These are phyloP conservation scores for Clitoria ternatea DNA, from an alignment of 306 rosid species.

Conservation along the genomic window DNA sequence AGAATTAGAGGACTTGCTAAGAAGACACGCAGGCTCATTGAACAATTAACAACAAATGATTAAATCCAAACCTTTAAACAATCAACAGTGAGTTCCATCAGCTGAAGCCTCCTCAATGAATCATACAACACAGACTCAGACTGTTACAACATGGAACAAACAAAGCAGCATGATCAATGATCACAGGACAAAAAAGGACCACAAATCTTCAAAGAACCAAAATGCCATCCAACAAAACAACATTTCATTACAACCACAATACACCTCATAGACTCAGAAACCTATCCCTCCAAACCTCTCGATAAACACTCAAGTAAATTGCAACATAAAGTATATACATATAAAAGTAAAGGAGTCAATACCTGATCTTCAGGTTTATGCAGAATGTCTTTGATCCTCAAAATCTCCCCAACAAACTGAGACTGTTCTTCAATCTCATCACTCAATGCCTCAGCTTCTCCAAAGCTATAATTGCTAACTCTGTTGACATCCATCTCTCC, in stretches of 20 bases:
- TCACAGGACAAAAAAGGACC: slow-evolving; percentile 7
- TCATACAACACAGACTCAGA: slow-evolving; percentile 69
- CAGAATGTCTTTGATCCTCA: slow-evolving; percentile 72
- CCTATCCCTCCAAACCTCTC: neutral
- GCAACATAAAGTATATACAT: neutral
- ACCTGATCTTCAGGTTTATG: slow-evolving; percentile 47
- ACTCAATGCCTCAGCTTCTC: slow-evolving; percentile 89
- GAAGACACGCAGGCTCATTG: slow-evolving; percentile 1
- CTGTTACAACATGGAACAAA: slow-evolving; percentile 46
- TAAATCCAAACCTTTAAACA: slow-evolving; percentile 59
- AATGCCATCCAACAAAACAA: slow-evolving; percentile 1
- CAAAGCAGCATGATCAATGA: slow-evolving; percentile 23
- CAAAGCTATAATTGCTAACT: slow-evolving; percentile 59
- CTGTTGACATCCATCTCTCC: slow-evolving; percentile 42
- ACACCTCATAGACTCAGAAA: neutral
- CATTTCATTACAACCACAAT: neutral
- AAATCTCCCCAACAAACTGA: slow-evolving; percentile 53
- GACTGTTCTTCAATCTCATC: slow-evolving; percentile 80
- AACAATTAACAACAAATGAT: slow-evolving; percentile 15
- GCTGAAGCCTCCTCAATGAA: slow-evolving; percentile 80
- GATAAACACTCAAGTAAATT: slow-evolving; percentile 17
- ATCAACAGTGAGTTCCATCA: slow-evolving; percentile 69
- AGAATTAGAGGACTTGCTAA: slow-evolving; percentile 2
- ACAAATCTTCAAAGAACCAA: slow-evolving; percentile 4
- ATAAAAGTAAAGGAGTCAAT: neutral